phyloP scores from a whole-genome alignment of 148 eudicot species.

The Vaccinium vitisidaea region DNA sequence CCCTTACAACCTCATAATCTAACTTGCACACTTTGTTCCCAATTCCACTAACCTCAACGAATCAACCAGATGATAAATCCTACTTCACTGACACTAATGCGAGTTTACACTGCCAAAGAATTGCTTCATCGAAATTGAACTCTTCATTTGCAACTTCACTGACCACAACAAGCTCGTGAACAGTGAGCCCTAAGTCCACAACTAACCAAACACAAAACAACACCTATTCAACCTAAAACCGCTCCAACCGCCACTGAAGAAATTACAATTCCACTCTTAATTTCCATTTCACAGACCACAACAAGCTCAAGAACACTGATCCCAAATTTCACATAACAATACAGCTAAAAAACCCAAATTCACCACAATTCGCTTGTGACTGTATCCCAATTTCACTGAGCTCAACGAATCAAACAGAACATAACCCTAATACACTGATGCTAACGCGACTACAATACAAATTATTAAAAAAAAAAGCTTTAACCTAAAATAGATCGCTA shows the following conservation, averaged over 20 bases:
- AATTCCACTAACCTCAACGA: too few species aligned
- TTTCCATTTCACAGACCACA: background rate
- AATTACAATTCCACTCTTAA: background rate
- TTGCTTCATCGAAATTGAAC: background rate
- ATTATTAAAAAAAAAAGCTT: too few species aligned
- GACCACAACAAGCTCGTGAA: background rate
- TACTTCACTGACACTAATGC: background rate
- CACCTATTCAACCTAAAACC: background rate
- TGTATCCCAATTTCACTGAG: background rate
- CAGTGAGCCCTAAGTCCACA: background rate
- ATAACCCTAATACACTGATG: background rate
- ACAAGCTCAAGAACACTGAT: background rate
- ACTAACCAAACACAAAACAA: conserved; percentile 9
- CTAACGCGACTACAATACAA: background rate
- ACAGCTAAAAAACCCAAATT: background rate
- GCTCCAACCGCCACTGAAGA: background rate
- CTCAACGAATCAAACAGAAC: background rate
- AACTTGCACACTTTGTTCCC: too few species aligned
- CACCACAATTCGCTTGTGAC: background rate
- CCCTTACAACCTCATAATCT: too few species aligned
- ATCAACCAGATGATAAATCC: background rate
- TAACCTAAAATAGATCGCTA: background rate
- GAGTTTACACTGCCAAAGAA: background rate
- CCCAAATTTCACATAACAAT: background rate
- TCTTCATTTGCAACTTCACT: background rate